phyloP scores from a whole-genome alignment of 257 asterid genomes.

The Cordia subcordata region DNA sequence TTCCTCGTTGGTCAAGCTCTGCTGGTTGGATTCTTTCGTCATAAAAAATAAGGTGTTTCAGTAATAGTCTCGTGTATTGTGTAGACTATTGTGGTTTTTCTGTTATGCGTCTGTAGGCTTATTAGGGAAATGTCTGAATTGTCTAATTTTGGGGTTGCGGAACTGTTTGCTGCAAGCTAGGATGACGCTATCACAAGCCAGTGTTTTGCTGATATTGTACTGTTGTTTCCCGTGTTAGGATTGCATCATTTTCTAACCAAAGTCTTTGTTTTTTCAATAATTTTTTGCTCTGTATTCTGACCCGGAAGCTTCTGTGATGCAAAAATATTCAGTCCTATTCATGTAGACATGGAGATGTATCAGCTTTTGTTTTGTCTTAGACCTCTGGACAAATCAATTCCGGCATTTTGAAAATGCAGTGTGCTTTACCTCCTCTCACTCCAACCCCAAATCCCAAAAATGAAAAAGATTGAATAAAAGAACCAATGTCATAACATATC shows the following conservation, averaged over 20 bases:
- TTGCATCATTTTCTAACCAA: neutral
- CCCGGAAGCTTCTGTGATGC: neutral
- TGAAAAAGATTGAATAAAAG: too few species aligned
- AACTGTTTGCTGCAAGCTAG: neutral
- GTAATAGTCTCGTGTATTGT: neutral
- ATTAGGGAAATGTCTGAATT: neutral
- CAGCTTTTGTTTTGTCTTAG: neutral
- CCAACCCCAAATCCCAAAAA: too few species aligned
- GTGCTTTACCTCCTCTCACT: too few species aligned
- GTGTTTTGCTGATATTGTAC: neutral
- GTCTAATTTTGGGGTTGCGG: constrained; percentile 7
- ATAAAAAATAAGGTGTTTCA: too few species aligned
- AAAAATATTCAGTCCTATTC: neutral
- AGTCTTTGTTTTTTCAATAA: too few species aligned
- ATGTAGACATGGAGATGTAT: too few species aligned
- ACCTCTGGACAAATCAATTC: constrained; percentile 6
- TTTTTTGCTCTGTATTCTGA: neutral
- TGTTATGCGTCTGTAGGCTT: constrained; percentile 5
- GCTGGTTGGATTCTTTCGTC: too few species aligned
- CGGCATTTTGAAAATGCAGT: neutral
- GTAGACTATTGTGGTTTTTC: neutral
- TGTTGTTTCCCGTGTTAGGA: neutral
- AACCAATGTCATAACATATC: too few species aligned
- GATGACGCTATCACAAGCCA: neutral
- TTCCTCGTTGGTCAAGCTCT: too few species aligned